Percentiles rank a stretch among this genome's conserved stretches.
These are phyloP conservation scores for Claviceps purpurea DNA, from an alignment of 2,329 filamentous ascomycete species.

Conservation along the genomic window DNA sequence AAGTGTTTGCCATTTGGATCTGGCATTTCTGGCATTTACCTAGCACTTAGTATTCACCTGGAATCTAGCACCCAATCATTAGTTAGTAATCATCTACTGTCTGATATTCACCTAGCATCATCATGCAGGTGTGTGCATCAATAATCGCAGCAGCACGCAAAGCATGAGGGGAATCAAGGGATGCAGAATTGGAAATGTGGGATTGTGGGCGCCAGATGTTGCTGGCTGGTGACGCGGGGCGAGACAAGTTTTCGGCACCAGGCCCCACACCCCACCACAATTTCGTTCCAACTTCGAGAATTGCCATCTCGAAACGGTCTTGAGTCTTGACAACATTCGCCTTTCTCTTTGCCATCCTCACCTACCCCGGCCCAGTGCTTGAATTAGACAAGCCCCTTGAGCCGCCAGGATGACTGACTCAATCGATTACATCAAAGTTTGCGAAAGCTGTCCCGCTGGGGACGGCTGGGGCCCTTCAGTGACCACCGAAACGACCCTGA, in stretches of 20 bases:
- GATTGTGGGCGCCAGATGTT: constrained; percentile 2
- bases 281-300: constrained; percentile 19
- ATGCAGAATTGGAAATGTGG: constrained; percentile 3
- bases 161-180: not conserved
- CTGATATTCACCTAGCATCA: not conserved
- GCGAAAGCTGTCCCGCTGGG: constrained; percentile 57
- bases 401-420: constrained; percentile 35
- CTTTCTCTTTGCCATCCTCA: not conserved
- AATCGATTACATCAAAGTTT: constrained; percentile 47
- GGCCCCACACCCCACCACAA: constrained; percentile 29
- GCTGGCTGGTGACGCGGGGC: constrained; percentile 12
- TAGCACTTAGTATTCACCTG: too few species aligned
- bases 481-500: constrained; percentile 74
- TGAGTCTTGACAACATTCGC: not conserved
- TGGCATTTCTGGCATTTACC: too few species aligned
- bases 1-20: too few species aligned
- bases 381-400: not conserved
- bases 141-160: not conserved
- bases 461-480: constrained; percentile 80
- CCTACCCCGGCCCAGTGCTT: not conserved
- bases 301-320: constrained; percentile 11
- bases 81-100: too few species aligned
- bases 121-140: not conserved
- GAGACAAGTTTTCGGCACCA: constrained; percentile 16
- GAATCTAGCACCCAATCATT: too few species aligned